Percentiles rank a stretch among this genome's conserved stretches.
These are phyloP conservation scores for Eucalyptus paniculata DNA, from an alignment of 345 rosid genomes.

Conservation along the genomic window DNA sequence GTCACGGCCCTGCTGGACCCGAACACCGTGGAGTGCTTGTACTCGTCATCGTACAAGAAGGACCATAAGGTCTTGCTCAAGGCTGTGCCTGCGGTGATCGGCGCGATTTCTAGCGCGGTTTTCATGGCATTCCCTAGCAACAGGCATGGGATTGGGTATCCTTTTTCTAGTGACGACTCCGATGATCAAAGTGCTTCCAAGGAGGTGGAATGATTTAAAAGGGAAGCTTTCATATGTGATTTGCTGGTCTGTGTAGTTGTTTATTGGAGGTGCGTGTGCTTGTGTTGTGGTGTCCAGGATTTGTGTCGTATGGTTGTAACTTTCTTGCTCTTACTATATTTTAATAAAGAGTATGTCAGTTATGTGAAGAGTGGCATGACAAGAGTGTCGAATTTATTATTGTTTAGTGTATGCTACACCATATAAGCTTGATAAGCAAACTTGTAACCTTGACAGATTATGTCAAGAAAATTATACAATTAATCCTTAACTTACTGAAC, in stretches of 20 bases:
- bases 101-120: constrained; percentile 26
- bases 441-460: background rate
- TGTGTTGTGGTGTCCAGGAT: background rate
- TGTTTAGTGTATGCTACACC: background rate
- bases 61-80: constrained; percentile 36
- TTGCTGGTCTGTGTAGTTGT: background rate
- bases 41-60: constrained; percentile 31
- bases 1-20: constrained; percentile 39
- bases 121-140: constrained; percentile 60
- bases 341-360: background rate
- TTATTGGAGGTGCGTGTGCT: background rate
- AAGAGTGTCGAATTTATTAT: background rate
- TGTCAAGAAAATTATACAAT: background rate
- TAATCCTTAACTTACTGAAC: background rate
- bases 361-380: background rate
- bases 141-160: constrained; percentile 81
- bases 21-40: constrained; percentile 48
- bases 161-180: background rate
- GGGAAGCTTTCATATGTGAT: background rate
- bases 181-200: constrained; percentile 13
- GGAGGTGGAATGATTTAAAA: background rate
- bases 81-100: constrained; percentile 56
- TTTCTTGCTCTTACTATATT: background rate
- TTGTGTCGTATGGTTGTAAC: background rate
- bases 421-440: background rate